Conservation (phyloP, 2,329 filamentous ascomycete genomes). For the Penicillium sp. region DNA sequence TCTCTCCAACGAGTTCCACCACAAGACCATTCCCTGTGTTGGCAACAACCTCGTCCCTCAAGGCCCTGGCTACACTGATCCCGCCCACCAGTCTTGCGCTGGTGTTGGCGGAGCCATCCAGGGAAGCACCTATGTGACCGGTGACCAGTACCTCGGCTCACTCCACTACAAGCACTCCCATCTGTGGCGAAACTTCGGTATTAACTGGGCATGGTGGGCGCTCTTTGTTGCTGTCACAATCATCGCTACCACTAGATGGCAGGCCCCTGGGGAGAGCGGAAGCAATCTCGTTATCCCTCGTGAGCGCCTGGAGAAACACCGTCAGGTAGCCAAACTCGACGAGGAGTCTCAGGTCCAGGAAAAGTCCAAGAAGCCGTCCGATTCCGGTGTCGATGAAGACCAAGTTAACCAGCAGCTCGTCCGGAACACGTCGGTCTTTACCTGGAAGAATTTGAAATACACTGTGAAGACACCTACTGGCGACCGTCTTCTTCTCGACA, state of each 20-base stretch:
- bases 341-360: slow-evolving; percentile 45
- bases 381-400: slow-evolving; percentile 15
- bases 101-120: slow-evolving; percentile 53
- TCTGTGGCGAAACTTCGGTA: slow-evolving; percentile 58
- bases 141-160: slow-evolving; percentile 55
- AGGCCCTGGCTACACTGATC: slow-evolving; percentile 30
- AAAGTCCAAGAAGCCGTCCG: slow-evolving; percentile 21
- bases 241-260: slow-evolving; percentile 54
- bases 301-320: slow-evolving; percentile 47
- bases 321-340: slow-evolving; percentile 36
- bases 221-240: slow-evolving; percentile 57
- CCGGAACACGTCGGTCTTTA: slow-evolving; percentile 64
- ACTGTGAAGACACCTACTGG: slow-evolving; percentile 58
- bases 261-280: slow-evolving; percentile 49
- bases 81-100: slow-evolving; percentile 34
- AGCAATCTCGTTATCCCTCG: slow-evolving; percentile 58
- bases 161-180: slow-evolving; percentile 52
- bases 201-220: slow-evolving; percentile 59
- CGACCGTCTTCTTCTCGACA: slow-evolving; percentile 55
- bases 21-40: slow-evolving; percentile 34
- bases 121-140: slow-evolving; percentile 49
- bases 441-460: slow-evolving; percentile 68
- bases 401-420: slow-evolving; percentile 45
- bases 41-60: slow-evolving; percentile 33
- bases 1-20: slow-evolving; percentile 36